A percentile compares a stretch with the other conserved stretches of the same genome.
Evolutionary conservation across 805 yeast genomes (phyloP).

Genomic region (Candida piceae): DNA sequence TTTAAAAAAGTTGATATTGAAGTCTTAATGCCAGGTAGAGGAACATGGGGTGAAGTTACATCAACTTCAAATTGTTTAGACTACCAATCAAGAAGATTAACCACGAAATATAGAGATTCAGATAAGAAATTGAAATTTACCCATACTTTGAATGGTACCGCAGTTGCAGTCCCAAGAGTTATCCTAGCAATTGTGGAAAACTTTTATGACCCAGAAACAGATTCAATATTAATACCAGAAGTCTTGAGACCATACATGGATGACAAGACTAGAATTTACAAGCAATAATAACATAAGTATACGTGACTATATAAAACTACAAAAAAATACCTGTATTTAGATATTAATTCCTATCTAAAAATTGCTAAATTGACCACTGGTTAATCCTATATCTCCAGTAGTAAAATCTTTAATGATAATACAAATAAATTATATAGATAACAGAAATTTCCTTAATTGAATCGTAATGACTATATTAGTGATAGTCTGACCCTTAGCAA

Average conservation of each 20-base stretch:
- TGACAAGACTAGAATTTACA: conserved; percentile 34
- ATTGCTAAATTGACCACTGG: no score
- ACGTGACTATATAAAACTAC: no score
- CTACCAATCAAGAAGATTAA: conserved; percentile 80
- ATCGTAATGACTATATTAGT: no score
- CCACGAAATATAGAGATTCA: conserved; percentile 47
- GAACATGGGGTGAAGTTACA: conserved; percentile 85
- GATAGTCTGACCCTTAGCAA: no score
- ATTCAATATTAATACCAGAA: conserved; percentile 58
- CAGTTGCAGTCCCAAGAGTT: conserved; percentile 90
- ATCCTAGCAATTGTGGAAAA: conserved; percentile 88
- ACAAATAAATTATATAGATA: no score
- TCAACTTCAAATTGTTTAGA: conserved; percentile 91
- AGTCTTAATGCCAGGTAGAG: conserved; percentile 98
- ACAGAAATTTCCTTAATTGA: no score
- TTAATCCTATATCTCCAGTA: no score
- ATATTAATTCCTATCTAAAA: no score
- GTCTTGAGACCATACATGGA: conserved; percentile 72
- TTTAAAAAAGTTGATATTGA: conserved; percentile 88
- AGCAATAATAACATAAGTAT: no score
- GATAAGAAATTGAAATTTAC: conserved; percentile 43
- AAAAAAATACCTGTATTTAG: no score
- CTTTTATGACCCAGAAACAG: conserved; percentile 55
- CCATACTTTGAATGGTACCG: conserved; percentile 91
- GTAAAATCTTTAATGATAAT: no score